A percentile compares a stretch with the other conserved stretches of the same genome.
These are phyloP conservation scores for Xylaria multiplex DNA, from an alignment of 2,329 filamentous ascomycete species.

Conservation along the genomic window DNA sequence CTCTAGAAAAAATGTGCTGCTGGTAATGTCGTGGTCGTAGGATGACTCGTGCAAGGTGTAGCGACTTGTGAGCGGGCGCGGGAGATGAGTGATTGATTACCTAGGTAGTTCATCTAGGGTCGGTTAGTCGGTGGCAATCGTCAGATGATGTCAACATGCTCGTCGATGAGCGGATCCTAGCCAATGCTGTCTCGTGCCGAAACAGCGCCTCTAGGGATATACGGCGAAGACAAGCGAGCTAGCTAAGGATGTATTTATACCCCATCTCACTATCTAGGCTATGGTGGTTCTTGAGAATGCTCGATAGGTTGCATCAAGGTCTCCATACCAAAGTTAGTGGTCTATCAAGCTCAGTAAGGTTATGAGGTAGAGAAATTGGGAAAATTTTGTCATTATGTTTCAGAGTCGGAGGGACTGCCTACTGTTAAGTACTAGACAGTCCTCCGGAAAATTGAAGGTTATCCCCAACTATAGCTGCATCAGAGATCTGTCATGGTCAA, in stretches of 20 bases:
- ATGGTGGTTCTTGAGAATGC: slow-evolving; percentile 65
- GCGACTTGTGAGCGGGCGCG: slow-evolving; percentile 54
- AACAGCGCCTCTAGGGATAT: slow-evolving; percentile 47
- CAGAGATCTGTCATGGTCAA: slow-evolving; percentile 29
- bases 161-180: slow-evolving; percentile 58
- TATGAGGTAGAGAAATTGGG: slow-evolving; percentile 53
- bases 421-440: slow-evolving; percentile 55
- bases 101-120: slow-evolving; percentile 54
- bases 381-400: background rate
- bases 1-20: slow-evolving; percentile 45
- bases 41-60: slow-evolving; percentile 60
- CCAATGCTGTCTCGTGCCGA: slow-evolving; percentile 49
- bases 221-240: slow-evolving; percentile 51
- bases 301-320: slow-evolving; percentile 71
- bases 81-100: slow-evolving; percentile 55
- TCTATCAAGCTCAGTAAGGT: slow-evolving; percentile 42
- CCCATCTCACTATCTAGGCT: slow-evolving; percentile 45
- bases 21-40: slow-evolving; percentile 52
- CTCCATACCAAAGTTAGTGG: slow-evolving; percentile 65
- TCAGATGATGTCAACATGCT: background rate
- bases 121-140: background rate
- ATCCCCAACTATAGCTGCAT: slow-evolving; percentile 56
- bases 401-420: background rate
- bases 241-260: slow-evolving; percentile 49
- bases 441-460: slow-evolving; percentile 57